Conservation (phyloP, 306 rosid genomes). For the Oemleria cerasiformis region DNA sequence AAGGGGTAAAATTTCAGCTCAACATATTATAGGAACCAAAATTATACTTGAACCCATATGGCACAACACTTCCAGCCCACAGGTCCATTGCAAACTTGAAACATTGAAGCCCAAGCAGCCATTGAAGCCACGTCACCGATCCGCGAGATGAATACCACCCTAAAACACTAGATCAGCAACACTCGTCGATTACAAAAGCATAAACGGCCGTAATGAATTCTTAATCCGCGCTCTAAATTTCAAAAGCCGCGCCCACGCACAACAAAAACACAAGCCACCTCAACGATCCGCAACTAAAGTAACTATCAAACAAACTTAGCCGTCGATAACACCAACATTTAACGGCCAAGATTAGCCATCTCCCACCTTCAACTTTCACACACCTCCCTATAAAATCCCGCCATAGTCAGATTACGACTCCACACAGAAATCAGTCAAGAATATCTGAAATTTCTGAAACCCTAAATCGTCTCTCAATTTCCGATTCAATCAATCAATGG, state of each 20-base stretch:
- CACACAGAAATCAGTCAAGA: background rate
- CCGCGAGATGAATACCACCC: background rate
- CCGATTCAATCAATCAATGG: background rate
- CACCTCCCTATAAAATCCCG: background rate
- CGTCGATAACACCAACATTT: background rate
- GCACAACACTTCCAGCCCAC: background rate
- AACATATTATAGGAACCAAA: too few relatives aligned
- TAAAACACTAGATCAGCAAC: background rate
- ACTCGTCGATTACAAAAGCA: background rate
- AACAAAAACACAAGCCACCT: background rate
- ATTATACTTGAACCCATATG: too few relatives aligned
- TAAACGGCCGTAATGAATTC: background rate
- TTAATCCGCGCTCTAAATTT: background rate
- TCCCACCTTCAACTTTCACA: background rate
- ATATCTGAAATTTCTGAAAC: background rate
- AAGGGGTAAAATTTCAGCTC: too few relatives aligned
- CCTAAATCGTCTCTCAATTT: background rate
- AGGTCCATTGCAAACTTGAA: background rate
- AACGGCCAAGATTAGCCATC: background rate
- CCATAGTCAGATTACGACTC: background rate
- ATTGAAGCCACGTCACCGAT: conserved; percentile 3
- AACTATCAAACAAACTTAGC: background rate
- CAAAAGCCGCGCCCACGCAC: background rate
- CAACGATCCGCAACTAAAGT: background rate
- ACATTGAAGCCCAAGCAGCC: background rate